Percentiles rank a stretch among this genome's conserved stretches.
phyloP scores from a whole-genome alignment of 805 yeast species.

The Saccharomycopsis capsularis region DNA sequence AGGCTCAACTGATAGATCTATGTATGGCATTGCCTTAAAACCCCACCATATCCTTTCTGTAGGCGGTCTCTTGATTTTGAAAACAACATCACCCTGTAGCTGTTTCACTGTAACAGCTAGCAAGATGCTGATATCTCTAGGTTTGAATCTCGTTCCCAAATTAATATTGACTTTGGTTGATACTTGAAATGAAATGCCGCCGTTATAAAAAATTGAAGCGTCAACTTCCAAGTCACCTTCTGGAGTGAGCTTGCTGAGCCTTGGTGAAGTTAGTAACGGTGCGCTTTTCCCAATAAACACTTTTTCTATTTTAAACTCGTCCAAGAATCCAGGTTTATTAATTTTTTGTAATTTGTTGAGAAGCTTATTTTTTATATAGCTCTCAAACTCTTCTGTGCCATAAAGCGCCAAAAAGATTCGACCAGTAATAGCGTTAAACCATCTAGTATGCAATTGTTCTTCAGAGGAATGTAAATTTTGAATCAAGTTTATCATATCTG shows the following conservation, averaged over 20 bases:
- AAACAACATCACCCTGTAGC: conserved; percentile 64
- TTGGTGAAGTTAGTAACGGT: conserved; percentile 73
- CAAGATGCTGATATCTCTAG: conserved; percentile 68
- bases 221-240: conserved; percentile 69
- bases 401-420: conserved; percentile 73
- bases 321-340: conserved; percentile 81
- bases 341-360: conserved; percentile 69
- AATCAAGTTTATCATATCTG: conserved; percentile 65
- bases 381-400: conserved; percentile 59
- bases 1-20: conserved; percentile 79
- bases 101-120: conserved; percentile 61
- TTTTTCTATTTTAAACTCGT: conserved; percentile 67
- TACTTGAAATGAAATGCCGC: conserved; percentile 67
- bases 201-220: conserved; percentile 60
- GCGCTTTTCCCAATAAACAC: conserved; percentile 74
- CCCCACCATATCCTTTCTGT: conserved; percentile 87
- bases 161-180: conserved; percentile 75
- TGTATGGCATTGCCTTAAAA: conserved; percentile 69
- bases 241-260: conserved; percentile 59
- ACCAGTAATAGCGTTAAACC: conserved; percentile 88
- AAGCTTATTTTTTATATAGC: conserved; percentile 50
- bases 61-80: conserved; percentile 82
- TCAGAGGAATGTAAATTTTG: conserved; percentile 76
- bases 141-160: conserved; percentile 67
- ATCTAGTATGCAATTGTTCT: conserved; percentile 73